Conservation (phyloP, 2,329 filamentous ascomycete species). For the Pseudopithomyces chartarum region DNA sequence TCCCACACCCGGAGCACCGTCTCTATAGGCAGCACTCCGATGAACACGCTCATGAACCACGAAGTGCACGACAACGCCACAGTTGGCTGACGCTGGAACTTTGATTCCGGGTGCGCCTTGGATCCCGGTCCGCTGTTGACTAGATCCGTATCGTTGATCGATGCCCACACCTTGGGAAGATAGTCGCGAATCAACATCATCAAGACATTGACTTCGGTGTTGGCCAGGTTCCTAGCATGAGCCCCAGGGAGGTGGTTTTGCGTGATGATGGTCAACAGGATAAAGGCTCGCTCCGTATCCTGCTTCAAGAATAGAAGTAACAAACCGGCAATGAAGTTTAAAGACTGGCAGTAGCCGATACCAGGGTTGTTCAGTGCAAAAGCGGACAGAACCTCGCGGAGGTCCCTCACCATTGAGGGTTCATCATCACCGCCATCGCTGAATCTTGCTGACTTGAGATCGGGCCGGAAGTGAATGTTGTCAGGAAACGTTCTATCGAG, state of each 20-base stretch:
- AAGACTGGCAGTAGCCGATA: constrained; percentile 93
- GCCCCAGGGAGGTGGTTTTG: constrained; percentile 87
- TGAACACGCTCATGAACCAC: constrained; percentile 98
- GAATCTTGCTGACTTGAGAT: constrained; percentile 31
- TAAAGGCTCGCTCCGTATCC: constrained; percentile 90
- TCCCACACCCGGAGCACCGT: constrained; percentile 94
- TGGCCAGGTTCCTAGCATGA: constrained; percentile 87
- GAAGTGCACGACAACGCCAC: constrained; percentile 92
- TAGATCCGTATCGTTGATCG: constrained; percentile 77
- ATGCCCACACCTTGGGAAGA: constrained; percentile 82
- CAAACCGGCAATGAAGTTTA: constrained; percentile 92
- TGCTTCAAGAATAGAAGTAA: constrained; percentile 80
- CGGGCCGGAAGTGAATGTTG: constrained; percentile 85
- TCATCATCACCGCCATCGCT: constrained; percentile 55
- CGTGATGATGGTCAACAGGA: constrained; percentile 91
- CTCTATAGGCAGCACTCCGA: constrained; percentile 89
- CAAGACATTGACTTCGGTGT: constrained; percentile 90
- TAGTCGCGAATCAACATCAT: constrained; percentile 85
- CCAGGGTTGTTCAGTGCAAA: constrained; percentile 89
- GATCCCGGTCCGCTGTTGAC: constrained; percentile 43
- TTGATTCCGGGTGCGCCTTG: constrained; percentile 39
- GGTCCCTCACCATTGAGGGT: constrained; percentile 76
- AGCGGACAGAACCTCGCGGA: constrained; percentile 84
- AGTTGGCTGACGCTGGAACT: constrained; percentile 69
- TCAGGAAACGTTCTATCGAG: constrained; percentile 93